Evolutionary conservation across 495 filamentous ascomycete species (phyloP), one percentile per base, ranked within the genome.

Genomic region (Bathelium albidoporum): DNA sequence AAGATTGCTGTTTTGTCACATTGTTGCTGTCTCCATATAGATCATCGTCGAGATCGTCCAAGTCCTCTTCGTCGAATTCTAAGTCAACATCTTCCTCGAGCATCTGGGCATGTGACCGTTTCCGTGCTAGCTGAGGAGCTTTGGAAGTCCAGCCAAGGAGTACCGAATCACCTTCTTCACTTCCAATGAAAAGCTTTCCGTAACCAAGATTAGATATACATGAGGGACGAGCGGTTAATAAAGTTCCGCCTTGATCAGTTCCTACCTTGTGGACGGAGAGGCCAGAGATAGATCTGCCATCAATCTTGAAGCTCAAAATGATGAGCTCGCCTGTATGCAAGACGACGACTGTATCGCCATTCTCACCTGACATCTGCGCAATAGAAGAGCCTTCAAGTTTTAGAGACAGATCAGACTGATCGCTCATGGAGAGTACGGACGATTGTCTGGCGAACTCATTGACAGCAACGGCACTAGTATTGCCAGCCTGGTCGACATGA

Each of bases 401-500:
- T 64, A 97, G 79, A 14, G 80, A 80, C 62, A 97, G 76, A 61
- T 91, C 84, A 0, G 88, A 89, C 72, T 97, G 94, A 73, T 97
- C 94, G 10, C 81, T 79, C 73, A 98, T 84, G 2, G 82, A 76
- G 68, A 96, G 96, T 1, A 86, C 80, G 11, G 93, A 97, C 55
- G 82, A 79, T 62, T 87, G 80, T 69, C 85, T 88, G 11, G 90
- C 84, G 74, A 95, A 95, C 29, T 87, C 84, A 69, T 98, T 98
- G 68, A 97, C 90, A n/a, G 87, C 93, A 43, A 97, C 88, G 11
- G 90, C 94, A 70, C 87, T 96, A 16, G 90, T 83, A 75, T 95
- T 97, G 4, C 94, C 94, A 14, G 89, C 87, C 78, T 97, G 95
- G 72, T 97, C 94, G 64, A 98, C 87, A 75, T 98, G 95, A 62